phyloP scores from a whole-genome alignment of 2,329 filamentous ascomycete genomes.

The Exophiala viscosa region DNA sequence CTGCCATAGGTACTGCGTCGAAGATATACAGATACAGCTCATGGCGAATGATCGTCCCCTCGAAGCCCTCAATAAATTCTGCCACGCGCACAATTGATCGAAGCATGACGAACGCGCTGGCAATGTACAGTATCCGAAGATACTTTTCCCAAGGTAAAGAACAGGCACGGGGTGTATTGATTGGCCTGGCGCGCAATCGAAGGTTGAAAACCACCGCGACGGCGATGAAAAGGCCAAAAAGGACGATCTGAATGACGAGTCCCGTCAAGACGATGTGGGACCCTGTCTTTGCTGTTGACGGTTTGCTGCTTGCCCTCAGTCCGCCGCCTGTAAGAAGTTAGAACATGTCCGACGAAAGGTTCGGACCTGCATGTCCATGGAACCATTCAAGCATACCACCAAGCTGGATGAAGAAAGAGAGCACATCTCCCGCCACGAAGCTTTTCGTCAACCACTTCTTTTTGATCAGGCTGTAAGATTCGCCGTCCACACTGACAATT shows the following conservation, averaged over 20 bases:
- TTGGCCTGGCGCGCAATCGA: constrained; percentile 36
- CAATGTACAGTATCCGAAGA: constrained; percentile 32
- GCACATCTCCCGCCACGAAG: constrained; percentile 37
- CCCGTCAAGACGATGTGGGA: constrained; percentile 48
- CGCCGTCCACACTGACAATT: constrained; percentile 35
- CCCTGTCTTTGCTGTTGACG: constrained; percentile 4
- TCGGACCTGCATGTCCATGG: constrained; percentile 10
- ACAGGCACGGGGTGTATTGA: constrained; percentile 25
- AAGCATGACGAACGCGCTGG: constrained; percentile 31
- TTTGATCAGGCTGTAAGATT: constrained; percentile 35
- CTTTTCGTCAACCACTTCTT: constrained; percentile 37
- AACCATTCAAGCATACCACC: constrained; percentile 14
- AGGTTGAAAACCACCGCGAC: constrained; percentile 50
- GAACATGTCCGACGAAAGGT: too few relatives aligned
- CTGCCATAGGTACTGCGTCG: constrained; percentile 32
- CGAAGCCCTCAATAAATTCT: constrained; percentile 32
- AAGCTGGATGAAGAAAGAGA: constrained; percentile 36
- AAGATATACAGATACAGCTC: constrained; percentile 34
- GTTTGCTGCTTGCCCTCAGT: constrained; percentile 8
- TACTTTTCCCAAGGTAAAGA: constrained; percentile 35
- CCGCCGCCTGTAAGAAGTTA: constrained; percentile 38
- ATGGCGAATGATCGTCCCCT: constrained; percentile 31
- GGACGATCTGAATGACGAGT: constrained; percentile 54
- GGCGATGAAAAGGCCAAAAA: constrained; percentile 55
- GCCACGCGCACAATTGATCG: constrained; percentile 32